phyloP scores from a whole-genome alignment of 2,329 filamentous ascomycete genomes.

The Cladosporium sp. region DNA sequence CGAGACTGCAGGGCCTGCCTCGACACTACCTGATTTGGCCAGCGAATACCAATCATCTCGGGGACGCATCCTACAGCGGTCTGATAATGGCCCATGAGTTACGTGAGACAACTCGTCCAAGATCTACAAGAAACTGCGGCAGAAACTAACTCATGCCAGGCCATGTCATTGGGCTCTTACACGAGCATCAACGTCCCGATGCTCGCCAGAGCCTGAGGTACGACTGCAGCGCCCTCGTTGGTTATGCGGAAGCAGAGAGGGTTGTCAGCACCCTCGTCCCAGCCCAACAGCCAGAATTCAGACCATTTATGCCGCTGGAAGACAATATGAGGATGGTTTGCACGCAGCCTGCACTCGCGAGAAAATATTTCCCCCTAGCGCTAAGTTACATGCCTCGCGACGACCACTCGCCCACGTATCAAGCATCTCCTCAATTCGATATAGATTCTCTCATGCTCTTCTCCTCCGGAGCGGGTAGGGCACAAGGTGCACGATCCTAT shows the following conservation, averaged over 20 bases:
- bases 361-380: background rate
- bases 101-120: background rate
- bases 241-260: background rate
- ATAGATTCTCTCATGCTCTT: background rate
- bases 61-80: too few species aligned
- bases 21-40: too few species aligned
- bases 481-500: too few species aligned
- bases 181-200: conserved; percentile 2
- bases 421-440: background rate
- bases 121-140: too few species aligned
- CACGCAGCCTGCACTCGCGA: background rate
- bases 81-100: background rate
- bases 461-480: background rate
- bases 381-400: background rate
- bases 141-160: background rate
- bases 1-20: too few species aligned
- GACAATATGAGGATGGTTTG: background rate
- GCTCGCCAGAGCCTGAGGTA: background rate
- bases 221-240: background rate
- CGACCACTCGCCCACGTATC: background rate
- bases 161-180: background rate
- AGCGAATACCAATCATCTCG: too few species aligned
- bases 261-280: too few species aligned
- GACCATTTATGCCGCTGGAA: background rate
- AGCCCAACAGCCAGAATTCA: background rate